Conservation (phyloP, 2,329 filamentous ascomycete genomes). For the Fusarium musae region DNA sequence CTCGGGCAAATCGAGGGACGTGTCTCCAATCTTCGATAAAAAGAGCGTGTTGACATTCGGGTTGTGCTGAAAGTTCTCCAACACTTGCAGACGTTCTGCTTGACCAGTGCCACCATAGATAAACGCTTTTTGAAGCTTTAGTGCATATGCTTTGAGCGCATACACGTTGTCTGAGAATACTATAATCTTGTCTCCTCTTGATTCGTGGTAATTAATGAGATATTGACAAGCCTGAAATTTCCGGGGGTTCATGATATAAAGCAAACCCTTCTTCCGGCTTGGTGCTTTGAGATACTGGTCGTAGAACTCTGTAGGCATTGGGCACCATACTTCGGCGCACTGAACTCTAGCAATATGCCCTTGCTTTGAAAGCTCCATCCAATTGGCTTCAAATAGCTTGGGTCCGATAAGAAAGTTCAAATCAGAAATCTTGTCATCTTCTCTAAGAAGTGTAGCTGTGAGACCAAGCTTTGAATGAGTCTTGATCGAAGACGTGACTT, state of each 20-base stretch:
- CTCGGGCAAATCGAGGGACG: constrained; percentile 95
- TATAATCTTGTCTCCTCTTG: constrained; percentile 95
- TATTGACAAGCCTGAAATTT: constrained; percentile 99
- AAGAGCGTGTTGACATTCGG: constrained; percentile 91
- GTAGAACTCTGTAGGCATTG: constrained; percentile 99
- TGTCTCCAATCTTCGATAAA: constrained; percentile 97
- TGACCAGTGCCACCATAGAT: constrained; percentile 93
- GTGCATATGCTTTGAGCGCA: constrained; percentile 85
- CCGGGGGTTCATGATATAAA: constrained; percentile 97
- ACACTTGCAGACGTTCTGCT: constrained; percentile 83
- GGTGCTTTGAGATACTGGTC: constrained; percentile 86
- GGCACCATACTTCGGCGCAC: constrained; percentile 98
- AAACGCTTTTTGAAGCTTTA: constrained; percentile 85
- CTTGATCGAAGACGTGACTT: constrained; percentile 92
- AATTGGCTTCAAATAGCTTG: constrained; percentile 98
- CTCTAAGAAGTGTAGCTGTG: constrained; percentile 91
- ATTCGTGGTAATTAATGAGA: constrained; percentile 97
- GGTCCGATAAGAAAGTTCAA: constrained; percentile 97
- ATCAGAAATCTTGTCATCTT: constrained; percentile 98
- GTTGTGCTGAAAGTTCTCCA: constrained; percentile 96
- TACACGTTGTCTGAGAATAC: constrained; percentile 99
- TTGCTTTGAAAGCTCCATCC: constrained; percentile 98
- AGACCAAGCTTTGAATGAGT: constrained; percentile 95
- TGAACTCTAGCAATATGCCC: constrained; percentile 97
- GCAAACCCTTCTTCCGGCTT: constrained; percentile 58